Evolutionary conservation across 495 filamentous ascomycete species (phyloP).

Genomic region (Aspergillus homomorphus): DNA sequence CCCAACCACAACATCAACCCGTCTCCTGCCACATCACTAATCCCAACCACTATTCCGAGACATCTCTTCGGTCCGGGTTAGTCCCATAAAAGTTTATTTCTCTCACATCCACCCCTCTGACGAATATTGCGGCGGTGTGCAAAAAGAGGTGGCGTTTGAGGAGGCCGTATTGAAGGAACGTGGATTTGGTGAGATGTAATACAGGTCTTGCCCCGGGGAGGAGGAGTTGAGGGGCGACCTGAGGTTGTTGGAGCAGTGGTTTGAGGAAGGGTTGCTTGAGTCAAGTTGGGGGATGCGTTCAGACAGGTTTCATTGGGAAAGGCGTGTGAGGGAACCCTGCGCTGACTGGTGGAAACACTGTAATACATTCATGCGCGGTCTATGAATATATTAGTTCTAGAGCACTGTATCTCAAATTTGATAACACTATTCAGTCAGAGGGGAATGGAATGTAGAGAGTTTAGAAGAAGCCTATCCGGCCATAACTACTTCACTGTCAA

Average conservation of each 20-base stretch:
- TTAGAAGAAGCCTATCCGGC: no score
- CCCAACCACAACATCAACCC: no score
- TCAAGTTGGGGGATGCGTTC: background rate
- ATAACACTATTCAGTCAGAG: no score
- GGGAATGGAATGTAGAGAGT: no score
- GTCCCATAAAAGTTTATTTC: background rate
- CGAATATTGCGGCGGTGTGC: background rate
- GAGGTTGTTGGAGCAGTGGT: background rate
- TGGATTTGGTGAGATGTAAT: background rate
- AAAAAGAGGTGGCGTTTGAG: background rate
- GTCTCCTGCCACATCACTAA: background rate
- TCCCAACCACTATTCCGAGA: background rate
- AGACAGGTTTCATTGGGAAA: background rate
- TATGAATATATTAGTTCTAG: no score
- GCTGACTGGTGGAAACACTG: no score
- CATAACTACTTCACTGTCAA: no score
- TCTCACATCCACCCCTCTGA: background rate
- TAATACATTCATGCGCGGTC: no score
- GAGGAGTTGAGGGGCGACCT: background rate
- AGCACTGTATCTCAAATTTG: no score
- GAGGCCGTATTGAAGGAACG: background rate
- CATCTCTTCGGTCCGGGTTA: background rate
- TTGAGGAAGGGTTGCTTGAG: background rate
- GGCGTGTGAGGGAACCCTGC: background rate
- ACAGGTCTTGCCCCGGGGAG: background rate